Evolutionary conservation across 208 protist species (phyloP).

Genomic region (Strigomonas culicis): DNA sequence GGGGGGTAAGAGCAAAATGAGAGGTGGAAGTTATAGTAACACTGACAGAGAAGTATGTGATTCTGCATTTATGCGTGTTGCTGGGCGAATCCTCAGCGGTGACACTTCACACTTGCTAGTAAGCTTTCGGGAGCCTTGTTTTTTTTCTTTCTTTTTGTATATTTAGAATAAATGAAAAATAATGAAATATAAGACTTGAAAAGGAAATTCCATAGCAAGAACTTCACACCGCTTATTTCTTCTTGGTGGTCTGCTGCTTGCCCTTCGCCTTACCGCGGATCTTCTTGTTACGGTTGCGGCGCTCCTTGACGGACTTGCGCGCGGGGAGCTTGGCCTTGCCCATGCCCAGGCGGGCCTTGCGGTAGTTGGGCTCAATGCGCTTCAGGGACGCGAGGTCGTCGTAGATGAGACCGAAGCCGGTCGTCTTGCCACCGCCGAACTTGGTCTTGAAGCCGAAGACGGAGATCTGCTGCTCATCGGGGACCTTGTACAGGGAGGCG

Average conservation of each 20-base stretch:
- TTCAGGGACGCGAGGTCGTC: constrained; percentile 94
- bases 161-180: constrained; percentile 3
- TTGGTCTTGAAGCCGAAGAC: constrained; percentile 98
- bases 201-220: constrained; percentile 9
- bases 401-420: constrained; percentile 99
- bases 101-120: too few relatives aligned
- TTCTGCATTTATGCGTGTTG: background rate
- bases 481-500: constrained; percentile 97
- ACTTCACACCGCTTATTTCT: constrained; percentile 73
- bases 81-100: background rate
- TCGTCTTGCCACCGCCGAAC: constrained; percentile 99
- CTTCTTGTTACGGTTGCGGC: constrained; percentile 99
- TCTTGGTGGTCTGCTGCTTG: constrained; percentile 91
- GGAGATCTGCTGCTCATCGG: constrained; percentile 93
- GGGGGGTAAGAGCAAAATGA: constrained; percentile 10
- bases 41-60: background rate
- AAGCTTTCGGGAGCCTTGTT: background rate
- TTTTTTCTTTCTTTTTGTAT: constrained; percentile 21
- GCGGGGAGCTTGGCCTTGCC: constrained; percentile 83
- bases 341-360: constrained; percentile 94
- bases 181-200: constrained; percentile 13
- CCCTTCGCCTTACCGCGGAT: constrained; percentile 96
- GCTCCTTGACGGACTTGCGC: constrained; percentile 98
- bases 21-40: constrained; percentile 1
- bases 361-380: constrained; percentile 98